These are phyloP conservation scores for Fragosphaeria purpurea DNA, from an alignment of 2,329 filamentous ascomycete species.

Conservation along the genomic window DNA sequence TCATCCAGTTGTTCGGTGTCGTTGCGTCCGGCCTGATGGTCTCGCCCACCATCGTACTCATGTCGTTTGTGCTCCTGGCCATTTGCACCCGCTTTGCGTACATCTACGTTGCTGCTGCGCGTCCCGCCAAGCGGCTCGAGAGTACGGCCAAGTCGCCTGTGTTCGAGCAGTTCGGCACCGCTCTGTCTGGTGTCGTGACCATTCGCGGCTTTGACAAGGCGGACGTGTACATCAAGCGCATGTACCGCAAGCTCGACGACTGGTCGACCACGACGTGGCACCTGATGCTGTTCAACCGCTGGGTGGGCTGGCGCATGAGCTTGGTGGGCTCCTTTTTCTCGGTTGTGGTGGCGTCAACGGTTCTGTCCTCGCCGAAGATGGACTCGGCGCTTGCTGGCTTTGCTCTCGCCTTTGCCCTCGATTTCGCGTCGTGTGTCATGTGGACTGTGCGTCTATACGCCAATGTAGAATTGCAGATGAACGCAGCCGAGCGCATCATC, in stretches of 20 bases:
- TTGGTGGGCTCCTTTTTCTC: conserved; percentile 61
- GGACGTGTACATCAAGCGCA: conserved; percentile 55
- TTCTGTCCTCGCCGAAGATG: conserved; percentile 51
- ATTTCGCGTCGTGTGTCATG: conserved; percentile 54
- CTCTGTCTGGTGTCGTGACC: conserved; percentile 61
- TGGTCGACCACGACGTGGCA: conserved; percentile 58
- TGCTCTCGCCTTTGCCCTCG: conserved; percentile 61
- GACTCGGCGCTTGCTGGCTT: conserved; percentile 66
- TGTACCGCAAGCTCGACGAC: conserved; percentile 60
- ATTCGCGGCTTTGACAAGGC: conserved; percentile 67
- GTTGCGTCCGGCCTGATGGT: conserved; percentile 59
- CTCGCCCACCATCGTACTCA: conserved; percentile 54
- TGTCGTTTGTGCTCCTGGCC: conserved; percentile 48
- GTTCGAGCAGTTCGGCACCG: conserved; percentile 69
- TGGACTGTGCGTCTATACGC: conserved; percentile 60
- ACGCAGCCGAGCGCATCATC: conserved; percentile 63
- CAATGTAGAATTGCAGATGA: conserved; percentile 68
- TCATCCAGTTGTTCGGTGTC: conserved; percentile 54
- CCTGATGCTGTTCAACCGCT: conserved; percentile 63
- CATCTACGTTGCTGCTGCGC: conserved; percentile 58
- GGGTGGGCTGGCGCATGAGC: conserved; percentile 65
- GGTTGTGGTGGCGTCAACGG: conserved; percentile 51
- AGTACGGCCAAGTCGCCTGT: conserved; percentile 68
- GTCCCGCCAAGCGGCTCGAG: conserved; percentile 69
- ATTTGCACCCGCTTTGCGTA: conserved; percentile 49